Evolutionary conservation across 345 rosid genomes (phyloP), one percentile per base, ranked within the genome.

Genomic region (Hibiscus tridactylites): DNA sequence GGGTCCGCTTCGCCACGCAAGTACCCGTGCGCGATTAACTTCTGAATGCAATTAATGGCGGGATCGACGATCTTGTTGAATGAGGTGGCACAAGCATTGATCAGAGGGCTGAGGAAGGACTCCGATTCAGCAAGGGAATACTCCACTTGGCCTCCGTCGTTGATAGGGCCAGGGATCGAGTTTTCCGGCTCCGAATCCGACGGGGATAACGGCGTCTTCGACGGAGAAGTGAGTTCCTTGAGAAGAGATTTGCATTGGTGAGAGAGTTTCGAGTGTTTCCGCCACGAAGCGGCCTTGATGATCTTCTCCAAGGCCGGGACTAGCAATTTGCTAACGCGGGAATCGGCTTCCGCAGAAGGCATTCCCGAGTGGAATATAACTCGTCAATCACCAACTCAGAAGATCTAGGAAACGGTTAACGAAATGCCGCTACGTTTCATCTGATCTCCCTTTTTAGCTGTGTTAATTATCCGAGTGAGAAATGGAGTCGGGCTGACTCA

Each of bases 301-400:
- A 94, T 83, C 85, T 88, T 89, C 62, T 94, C 98, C 8, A 94
- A 73, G 74, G 96, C 91, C 3, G 97, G 98, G 75, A 81, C 84
- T 60, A 91, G 71, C 21, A 88, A 85, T 77, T 76, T 88, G 78
- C 77, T 84, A 77, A 94, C 70, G 83, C 97, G 95, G 97, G 97
- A 91, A 86, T 88, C 93, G 88, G 91, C 98, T 88, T 90, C 98
- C 92, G 95, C 77, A 75, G 98, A 94, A 88, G 99, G 93, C 99
- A 94, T 94, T 85, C 98, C 97, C 91, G 74, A 81, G 78, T 77
- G 79, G 74, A 71, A 74, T 68, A 37, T 76, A 78, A 84, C 64
- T 68, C 74, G 72, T 31, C 60, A 62, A 68, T 81, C 84, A 65
- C 65, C 49, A 62, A 78, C 62, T 68, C 77, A 78, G 88, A 86